These are phyloP conservation scores for Penicillium odoratum DNA, from an alignment of 495 filamentous ascomycete genomes.

Conservation along the genomic window DNA sequence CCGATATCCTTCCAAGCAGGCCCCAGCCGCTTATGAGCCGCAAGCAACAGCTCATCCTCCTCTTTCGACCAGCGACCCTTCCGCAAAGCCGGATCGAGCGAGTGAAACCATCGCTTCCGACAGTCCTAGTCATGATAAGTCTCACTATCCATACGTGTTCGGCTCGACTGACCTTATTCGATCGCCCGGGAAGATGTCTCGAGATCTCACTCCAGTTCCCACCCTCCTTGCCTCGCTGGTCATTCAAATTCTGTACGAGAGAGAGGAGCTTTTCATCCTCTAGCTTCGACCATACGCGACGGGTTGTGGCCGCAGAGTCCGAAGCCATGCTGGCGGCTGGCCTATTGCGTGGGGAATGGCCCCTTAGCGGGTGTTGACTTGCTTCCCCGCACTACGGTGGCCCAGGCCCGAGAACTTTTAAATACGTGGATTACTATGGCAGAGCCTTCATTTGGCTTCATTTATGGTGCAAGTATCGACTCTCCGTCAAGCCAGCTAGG, in stretches of 20 bases:
- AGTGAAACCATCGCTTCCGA: conserved; percentile 3
- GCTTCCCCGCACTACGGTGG: background rate
- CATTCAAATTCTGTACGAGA: background rate
- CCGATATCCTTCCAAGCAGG: conserved; percentile 6
- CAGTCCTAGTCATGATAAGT: background rate
- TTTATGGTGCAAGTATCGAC: too few relatives aligned
- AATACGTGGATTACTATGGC: too few relatives aligned
- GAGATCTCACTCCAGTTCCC: conserved; percentile 3
- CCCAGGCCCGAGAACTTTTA: too few relatives aligned
- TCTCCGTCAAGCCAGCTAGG: too few relatives aligned
- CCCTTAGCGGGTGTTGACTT: background rate
- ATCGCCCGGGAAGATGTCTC: background rate
- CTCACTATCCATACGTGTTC: background rate
- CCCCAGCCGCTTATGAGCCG: background rate
- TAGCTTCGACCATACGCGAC: background rate
- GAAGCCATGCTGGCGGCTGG: background rate
- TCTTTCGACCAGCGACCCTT: conserved; percentile 4
- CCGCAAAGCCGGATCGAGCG: background rate
- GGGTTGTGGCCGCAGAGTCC: conserved; percentile 1
- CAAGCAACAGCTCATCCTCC: conserved; percentile 5
- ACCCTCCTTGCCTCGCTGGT: background rate
- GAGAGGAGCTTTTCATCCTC: background rate
- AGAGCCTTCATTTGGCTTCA: too few relatives aligned
- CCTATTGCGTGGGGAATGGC: background rate
- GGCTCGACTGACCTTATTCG: background rate